These are phyloP conservation scores for Barbatosphaeria neglecta DNA, from an alignment of 495 filamentous ascomycete species.

Conservation along the genomic window DNA sequence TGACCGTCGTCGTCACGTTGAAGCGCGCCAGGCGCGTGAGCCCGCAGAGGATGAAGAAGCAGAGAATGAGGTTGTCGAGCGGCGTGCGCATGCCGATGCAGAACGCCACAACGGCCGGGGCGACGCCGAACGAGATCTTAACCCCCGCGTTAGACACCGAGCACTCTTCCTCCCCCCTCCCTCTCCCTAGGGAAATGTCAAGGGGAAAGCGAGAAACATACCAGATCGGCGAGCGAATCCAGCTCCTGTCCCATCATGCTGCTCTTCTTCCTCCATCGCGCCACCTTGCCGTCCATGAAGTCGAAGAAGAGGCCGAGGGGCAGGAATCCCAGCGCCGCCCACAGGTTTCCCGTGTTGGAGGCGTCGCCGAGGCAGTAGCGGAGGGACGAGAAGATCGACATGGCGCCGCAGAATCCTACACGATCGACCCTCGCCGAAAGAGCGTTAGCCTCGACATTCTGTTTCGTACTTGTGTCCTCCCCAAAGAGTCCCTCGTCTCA, in stretches of 20 bases:
- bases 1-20: conserved; percentile 80
- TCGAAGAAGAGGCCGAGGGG: conserved; percentile 96
- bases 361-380: conserved; percentile 81
- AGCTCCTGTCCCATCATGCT: conserved; percentile 96
- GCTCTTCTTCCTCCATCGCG: conserved; percentile 89
- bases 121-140: conserved; percentile 90
- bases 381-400: conserved; percentile 92
- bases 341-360: conserved; percentile 52
- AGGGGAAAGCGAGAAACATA: conserved; percentile 33
- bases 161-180: too few relatives aligned
- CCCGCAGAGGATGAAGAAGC: conserved; percentile 90
- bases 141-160: background rate
- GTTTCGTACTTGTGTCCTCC: background rate
- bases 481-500: background rate
- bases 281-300: conserved; percentile 95
- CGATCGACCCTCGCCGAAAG: too few relatives aligned
- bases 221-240: conserved; percentile 93
- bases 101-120: conserved; percentile 79
- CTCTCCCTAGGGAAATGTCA: background rate
- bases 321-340: conserved; percentile 74
- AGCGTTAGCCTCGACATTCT: background rate
- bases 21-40: conserved; percentile 90
- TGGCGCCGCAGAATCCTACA: conserved; percentile 67
- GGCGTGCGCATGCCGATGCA: conserved; percentile 79
- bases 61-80: conserved; percentile 71